Evolutionary conservation across 2,329 filamentous ascomycete species (phyloP).

Genomic region (Aspergillus sp.): DNA sequence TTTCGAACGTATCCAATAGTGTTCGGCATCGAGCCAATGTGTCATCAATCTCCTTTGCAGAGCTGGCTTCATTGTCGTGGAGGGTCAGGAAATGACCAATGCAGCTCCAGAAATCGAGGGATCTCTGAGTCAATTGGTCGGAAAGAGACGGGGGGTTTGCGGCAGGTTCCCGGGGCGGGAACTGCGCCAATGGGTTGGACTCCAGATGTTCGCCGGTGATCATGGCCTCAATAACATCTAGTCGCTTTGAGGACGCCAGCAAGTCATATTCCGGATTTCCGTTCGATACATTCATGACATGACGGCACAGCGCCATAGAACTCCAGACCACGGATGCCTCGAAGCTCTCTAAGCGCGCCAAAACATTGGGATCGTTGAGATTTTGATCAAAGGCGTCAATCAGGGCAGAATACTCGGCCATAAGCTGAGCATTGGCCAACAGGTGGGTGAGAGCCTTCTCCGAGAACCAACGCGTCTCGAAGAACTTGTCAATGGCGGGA

Average conservation of each 20-base stretch:
- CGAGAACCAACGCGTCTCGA: slow-evolving; percentile 82
- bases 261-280: slow-evolving; percentile 51
- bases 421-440: slow-evolving; percentile 55
- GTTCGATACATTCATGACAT: slow-evolving; percentile 35
- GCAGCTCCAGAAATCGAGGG: slow-evolving; percentile 79
- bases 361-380: slow-evolving; percentile 34
- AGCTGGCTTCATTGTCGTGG: slow-evolving; percentile 56
- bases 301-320: slow-evolving; percentile 53
- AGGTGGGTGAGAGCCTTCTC: slow-evolving; percentile 53
- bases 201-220: slow-evolving; percentile 68
- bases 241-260: slow-evolving; percentile 64
- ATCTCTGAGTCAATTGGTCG: slow-evolving; percentile 56
- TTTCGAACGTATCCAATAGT: slow-evolving; percentile 76
- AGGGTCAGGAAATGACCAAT: slow-evolving; percentile 70
- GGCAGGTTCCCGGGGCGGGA: slow-evolving; percentile 40
- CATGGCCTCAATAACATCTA: slow-evolving; percentile 73
- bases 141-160: slow-evolving; percentile 35
- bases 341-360: slow-evolving; percentile 47
- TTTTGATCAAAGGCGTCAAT: slow-evolving; percentile 48
- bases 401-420: slow-evolving; percentile 66
- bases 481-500: slow-evolving; percentile 68
- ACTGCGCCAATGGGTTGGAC: slow-evolving; percentile 45
- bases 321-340: slow-evolving; percentile 62
- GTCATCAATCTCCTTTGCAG: slow-evolving; percentile 60
- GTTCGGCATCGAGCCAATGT: slow-evolving; percentile 64